Base-by-base conservation (phyloP, 352 stramenopile genomes). In the Phytophthora lateralis region DNA sequence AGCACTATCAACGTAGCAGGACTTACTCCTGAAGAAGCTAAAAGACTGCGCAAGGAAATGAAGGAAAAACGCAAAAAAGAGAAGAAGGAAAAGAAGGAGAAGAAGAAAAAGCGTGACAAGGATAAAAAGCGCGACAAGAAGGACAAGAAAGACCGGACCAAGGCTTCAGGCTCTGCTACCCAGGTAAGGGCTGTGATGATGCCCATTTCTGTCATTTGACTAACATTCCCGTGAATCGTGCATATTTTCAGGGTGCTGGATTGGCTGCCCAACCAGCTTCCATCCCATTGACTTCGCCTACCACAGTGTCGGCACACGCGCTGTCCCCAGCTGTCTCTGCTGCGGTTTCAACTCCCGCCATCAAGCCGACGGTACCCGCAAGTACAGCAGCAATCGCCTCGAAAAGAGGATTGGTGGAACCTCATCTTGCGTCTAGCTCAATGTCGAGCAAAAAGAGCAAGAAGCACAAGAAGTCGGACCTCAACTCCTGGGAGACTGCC, bases 381-480 rank as follows among this genome's bases (percentile, higher is more conserved):
- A 47, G 26, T 53, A 15, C 53, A n/a, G 17, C 59, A 45, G 37
- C 38, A 21, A 53, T 80, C 14, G 69, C 48, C 18, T 75, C 65
- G 2, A 89, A 89, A 43, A 54, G 75, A 56, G 69, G 75, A 15
- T 34, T 64, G 27, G 57, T 62, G 15, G 60, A 78, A 10, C 44
- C 60, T 6, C 60, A 75, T 12, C 48, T 67, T 21, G 42, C 65
- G 20, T 60, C 60, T 14, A 69, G 51, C 20, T 74, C 67, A 9
- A 58, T 60, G 18, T 66, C 61, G 20, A 75, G 57, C 60, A 89
- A 87, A 56, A 85, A 77, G 39, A 80, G 63, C 58, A 90, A 90
- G 60, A 91, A 88, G 39, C 85, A 75, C 46, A 90, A 92, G 66
- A 91, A 91, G 49, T 83, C 72, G 11, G 84, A 95, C 44, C 52